Evolutionary conservation across 1,284 basidiomycete species (phyloP), one percentile per base, ranked within the genome.

Genomic region (Ustilago trichophora): DNA sequence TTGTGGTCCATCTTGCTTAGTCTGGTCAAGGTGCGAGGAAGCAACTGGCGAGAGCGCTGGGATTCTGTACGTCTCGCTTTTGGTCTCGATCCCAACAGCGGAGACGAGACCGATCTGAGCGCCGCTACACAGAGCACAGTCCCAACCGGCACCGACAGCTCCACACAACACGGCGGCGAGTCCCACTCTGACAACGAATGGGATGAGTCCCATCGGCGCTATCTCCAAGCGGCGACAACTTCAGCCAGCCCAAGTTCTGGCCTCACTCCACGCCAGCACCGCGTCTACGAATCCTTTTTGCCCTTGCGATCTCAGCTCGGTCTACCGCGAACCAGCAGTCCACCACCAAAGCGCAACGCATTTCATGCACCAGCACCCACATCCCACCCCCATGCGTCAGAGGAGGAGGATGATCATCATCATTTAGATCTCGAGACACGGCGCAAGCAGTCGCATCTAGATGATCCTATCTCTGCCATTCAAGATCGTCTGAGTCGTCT

Each of bases 1-100:
- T 58, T 78, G n/a, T 80, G 78, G 78, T 69, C 76, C 35, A 66
- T 68, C 33, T 56, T 78, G 24, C 69, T 80, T 24, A 65, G 72
- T 26, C 56, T 80, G 6, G 71, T 79, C 34, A 77, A 76, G 36
- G 75, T 80, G 2, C 51, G 77, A 5, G 78, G 77, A 5, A 43
- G 40, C 3, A 67, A 58, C 24, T 80, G 78, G 78, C 34, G 51
- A n/a, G 67, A 76, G 37, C 57, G 77, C 8, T 80, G 78, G 78
- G 77, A 80, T 27, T 56, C 68, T 13, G 75, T 80, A 13, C 56
- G 77, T 10, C 43, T 78, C 12, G 64, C 72, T 0, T 48, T 78
- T 15, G 78, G 78, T n/a, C 59, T 77, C 15, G 76, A 78, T 35
- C 73, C 78, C 11, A 42, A 56, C 48, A 59, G 54, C 44, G 46